Evolutionary conservation across 2,329 filamentous ascomycete species (phyloP).

Genomic region (Seiridium cupressi): DNA sequence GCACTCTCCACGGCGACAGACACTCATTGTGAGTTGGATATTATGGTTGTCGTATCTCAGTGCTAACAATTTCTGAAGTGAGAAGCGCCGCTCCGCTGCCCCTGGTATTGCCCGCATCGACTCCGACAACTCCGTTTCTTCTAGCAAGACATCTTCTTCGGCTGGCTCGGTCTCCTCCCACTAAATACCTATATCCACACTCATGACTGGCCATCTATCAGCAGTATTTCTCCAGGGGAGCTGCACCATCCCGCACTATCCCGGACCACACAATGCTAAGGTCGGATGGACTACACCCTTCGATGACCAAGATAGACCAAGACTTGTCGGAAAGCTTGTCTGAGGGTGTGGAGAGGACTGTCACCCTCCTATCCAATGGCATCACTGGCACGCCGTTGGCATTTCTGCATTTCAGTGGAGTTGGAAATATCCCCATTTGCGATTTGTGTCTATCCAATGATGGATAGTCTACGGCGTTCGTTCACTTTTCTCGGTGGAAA

Average conservation of each 20-base stretch:
- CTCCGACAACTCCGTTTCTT: conserved; percentile 24
- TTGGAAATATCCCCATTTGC: conserved; percentile 7
- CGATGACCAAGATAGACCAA: not conserved
- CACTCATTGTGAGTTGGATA: conserved; percentile 25
- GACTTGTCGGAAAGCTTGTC: conserved; percentile 3
- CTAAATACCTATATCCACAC: not conserved
- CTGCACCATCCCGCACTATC: too few relatives aligned
- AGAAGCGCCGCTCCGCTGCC: conserved; percentile 2
- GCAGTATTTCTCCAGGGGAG: not conserved
- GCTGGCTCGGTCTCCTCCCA: conserved; percentile 1
- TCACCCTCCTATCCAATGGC: not conserved
- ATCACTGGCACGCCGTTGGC: not conserved
- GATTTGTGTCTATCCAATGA: not conserved
- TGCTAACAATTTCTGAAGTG: conserved; percentile 4
- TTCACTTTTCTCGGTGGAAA: not conserved
- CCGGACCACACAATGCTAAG: not conserved
- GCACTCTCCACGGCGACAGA: conserved; percentile 27
- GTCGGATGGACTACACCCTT: not conserved
- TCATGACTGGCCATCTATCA: not conserved
- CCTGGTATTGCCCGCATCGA: conserved; percentile 20
- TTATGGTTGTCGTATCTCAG: too few relatives aligned
- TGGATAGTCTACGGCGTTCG: not conserved
- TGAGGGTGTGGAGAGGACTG: not conserved
- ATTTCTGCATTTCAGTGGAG: conserved; percentile 1
- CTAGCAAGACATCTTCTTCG: conserved; percentile 11